These are phyloP conservation scores for Chiua virens DNA, from an alignment of 768 basidiomycete species.

Conservation along the genomic window DNA sequence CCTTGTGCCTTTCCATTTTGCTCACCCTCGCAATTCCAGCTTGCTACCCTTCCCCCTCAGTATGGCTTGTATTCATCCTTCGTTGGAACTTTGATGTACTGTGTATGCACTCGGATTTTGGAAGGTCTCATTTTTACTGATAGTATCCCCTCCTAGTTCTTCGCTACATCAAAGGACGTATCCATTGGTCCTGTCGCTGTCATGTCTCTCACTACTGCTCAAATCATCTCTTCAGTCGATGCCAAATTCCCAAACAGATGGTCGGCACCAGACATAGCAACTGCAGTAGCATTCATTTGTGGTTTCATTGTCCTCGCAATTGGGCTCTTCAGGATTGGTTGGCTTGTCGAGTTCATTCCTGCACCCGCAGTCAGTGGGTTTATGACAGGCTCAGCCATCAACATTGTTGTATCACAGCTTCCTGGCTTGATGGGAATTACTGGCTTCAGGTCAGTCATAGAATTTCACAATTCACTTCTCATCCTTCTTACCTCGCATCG, in stretches of 20 bases:
- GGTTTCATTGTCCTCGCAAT: slow-evolving; percentile 92
- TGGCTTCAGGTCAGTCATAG: slow-evolving; percentile 67
- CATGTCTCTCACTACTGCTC: slow-evolving; percentile 87
- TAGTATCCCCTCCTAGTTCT: slow-evolving; percentile 54
- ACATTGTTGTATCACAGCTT: slow-evolving; percentile 83
- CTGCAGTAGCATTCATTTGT: slow-evolving; percentile 77
- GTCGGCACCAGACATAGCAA: slow-evolving; percentile 75
- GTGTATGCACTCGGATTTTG: slow-evolving; percentile 46
- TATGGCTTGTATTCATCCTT: slow-evolving; percentile 96
- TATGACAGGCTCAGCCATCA: slow-evolving; percentile 98
- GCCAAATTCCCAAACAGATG: slow-evolving; percentile 54
- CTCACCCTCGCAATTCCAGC: slow-evolving; percentile 40
- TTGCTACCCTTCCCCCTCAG: slow-evolving; percentile 79
- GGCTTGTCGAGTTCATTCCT: slow-evolving; percentile 95
- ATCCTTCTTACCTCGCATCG: slow-evolving; percentile 2
- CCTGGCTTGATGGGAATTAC: slow-evolving; percentile 87
- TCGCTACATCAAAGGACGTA: slow-evolving; percentile 97
- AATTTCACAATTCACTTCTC: background rate
- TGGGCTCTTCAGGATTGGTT: slow-evolving; percentile 86
- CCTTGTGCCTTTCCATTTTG: background rate
- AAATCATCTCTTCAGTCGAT: slow-evolving; percentile 73
- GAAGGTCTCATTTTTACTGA: background rate
- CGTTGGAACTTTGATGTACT: slow-evolving; percentile 82
- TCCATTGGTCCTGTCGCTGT: slow-evolving; percentile 99
- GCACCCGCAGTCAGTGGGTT: slow-evolving; percentile 83